Percentiles rank a stretch among this genome's conserved stretches.
phyloP scores from a whole-genome alignment of 2,329 filamentous ascomycete species.

The Fusarium sp. region DNA sequence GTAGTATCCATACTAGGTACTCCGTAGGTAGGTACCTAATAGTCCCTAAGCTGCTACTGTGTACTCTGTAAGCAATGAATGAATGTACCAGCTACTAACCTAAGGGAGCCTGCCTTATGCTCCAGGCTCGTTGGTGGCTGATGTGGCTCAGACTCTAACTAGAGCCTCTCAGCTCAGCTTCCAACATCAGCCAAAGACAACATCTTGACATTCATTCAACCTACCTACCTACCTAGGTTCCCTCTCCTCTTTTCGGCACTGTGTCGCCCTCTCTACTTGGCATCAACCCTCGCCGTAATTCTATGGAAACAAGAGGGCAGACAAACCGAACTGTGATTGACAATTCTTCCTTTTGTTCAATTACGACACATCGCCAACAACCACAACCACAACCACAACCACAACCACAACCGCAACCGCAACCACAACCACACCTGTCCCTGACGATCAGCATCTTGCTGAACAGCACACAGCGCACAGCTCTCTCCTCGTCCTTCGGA shows the following conservation, averaged over 20 bases:
- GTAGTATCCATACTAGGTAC: no score
- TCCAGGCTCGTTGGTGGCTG: conserved; percentile 9
- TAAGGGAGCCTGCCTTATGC: not conserved
- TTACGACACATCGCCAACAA: conserved; percentile 16
- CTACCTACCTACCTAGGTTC: not conserved
- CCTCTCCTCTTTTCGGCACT: not conserved
- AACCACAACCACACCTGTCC: conserved; percentile 9
- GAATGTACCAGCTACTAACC: not conserved
- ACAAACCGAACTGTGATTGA: not conserved
- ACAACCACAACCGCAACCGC: not conserved
- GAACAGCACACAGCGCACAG: not conserved
- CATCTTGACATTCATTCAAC: conserved; percentile 14
- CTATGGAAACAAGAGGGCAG: not conserved
- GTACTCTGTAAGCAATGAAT: no score
- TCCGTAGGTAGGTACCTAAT: no score
- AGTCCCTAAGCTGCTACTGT: no score
- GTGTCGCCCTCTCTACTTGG: not conserved
- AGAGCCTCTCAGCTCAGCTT: conserved; percentile 17
- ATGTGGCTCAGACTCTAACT: conserved; percentile 38
- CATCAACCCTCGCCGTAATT: not conserved
- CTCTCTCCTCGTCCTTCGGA: not conserved
- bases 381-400: not conserved
- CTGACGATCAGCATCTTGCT: conserved; percentile 23
- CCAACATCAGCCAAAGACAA: conserved; percentile 25
- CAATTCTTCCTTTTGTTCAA: conserved; percentile 3